Conservation (phyloP, 768 basidiomycete genomes). For the Mycena metata region DNA sequence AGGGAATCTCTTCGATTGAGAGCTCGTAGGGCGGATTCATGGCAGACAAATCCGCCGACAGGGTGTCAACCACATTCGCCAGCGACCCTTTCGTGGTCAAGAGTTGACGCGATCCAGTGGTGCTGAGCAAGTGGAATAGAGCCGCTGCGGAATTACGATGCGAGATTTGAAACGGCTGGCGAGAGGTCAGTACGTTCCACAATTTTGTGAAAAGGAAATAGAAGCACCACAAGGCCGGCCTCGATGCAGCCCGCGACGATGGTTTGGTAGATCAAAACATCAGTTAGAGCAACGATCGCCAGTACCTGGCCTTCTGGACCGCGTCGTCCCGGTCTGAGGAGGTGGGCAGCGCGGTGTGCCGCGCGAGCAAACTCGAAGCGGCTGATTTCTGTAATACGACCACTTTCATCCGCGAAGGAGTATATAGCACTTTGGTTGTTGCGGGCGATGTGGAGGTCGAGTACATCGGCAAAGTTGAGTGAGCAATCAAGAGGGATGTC, state of each 20-base stretch:
- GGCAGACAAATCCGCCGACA: conserved; percentile 41
- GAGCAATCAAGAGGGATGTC: conserved; percentile 28
- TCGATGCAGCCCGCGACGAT: conserved; percentile 53
- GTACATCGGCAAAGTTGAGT: conserved; percentile 24
- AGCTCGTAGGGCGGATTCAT: conserved; percentile 41
- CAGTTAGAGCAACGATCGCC: conserved; percentile 52
- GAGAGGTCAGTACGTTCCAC: background rate
- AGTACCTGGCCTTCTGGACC: conserved; percentile 51
- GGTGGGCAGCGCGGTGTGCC: conserved; percentile 57
- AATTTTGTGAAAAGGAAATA: no score
- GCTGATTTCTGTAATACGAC: conserved; percentile 47
- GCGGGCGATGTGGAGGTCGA: conserved; percentile 19
- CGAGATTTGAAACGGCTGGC: conserved; percentile 57
- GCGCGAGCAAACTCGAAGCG: conserved; percentile 61
- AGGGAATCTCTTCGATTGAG: conserved; percentile 50
- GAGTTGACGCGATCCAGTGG: conserved; percentile 54
- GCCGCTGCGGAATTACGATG: conserved; percentile 55
- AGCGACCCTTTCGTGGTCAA: conserved; percentile 48
- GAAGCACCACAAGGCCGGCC: conserved; percentile 55
- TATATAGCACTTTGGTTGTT: conserved; percentile 19
- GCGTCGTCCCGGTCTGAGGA: conserved; percentile 50
- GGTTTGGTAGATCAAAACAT: conserved; percentile 56
- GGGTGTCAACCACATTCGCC: conserved; percentile 43
- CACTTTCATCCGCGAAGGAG: conserved; percentile 43
- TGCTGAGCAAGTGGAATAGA: conserved; percentile 51